These are phyloP conservation scores for Castanopsis chinensis DNA, from an alignment of 306 rosid species.

Conservation along the genomic window DNA sequence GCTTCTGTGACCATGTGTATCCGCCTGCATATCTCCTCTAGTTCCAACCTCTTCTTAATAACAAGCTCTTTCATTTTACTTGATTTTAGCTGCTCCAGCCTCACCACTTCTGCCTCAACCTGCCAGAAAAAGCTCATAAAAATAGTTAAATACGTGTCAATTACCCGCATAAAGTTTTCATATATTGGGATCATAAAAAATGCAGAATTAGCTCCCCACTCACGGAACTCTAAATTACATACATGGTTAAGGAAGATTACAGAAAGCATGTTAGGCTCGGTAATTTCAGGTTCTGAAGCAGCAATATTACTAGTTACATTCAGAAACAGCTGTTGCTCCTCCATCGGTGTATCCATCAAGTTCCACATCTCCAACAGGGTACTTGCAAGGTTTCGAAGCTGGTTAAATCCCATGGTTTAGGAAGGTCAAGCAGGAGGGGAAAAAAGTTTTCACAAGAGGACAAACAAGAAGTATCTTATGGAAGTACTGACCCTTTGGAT, in stretches of 20 bases:
- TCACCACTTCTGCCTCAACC: conserved; percentile 69
- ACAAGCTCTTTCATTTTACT: conserved; percentile 63
- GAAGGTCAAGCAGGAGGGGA: neutral
- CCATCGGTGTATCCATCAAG: conserved; percentile 70
- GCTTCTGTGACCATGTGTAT: conserved; percentile 48
- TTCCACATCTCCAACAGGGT: conserved; percentile 69
- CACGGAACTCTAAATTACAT: conserved; percentile 15
- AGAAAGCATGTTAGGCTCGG: conserved; percentile 59
- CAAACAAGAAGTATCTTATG: conserved; percentile 9
- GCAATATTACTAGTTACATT: conserved; percentile 56
- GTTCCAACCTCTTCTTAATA: conserved; percentile 54
- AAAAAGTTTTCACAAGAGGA: neutral
- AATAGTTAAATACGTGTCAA: neutral
- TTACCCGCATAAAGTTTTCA: neutral
- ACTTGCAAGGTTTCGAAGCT: conserved; percentile 60
- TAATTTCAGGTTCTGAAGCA: conserved; percentile 58
- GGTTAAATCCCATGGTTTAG: conserved; percentile 24
- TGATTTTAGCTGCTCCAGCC: conserved; percentile 68
- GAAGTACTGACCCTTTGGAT: conserved; percentile 49
- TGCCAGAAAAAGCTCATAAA: conserved; percentile 22
- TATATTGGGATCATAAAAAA: neutral
- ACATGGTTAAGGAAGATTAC: conserved; percentile 46
- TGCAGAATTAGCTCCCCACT: neutral
- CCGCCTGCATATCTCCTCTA: conserved; percentile 56
- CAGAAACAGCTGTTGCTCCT: conserved; percentile 56